These are phyloP conservation scores for Ganoderma boninense DNA, from an alignment of 1,284 basidiomycete genomes.

Conservation along the genomic window DNA sequence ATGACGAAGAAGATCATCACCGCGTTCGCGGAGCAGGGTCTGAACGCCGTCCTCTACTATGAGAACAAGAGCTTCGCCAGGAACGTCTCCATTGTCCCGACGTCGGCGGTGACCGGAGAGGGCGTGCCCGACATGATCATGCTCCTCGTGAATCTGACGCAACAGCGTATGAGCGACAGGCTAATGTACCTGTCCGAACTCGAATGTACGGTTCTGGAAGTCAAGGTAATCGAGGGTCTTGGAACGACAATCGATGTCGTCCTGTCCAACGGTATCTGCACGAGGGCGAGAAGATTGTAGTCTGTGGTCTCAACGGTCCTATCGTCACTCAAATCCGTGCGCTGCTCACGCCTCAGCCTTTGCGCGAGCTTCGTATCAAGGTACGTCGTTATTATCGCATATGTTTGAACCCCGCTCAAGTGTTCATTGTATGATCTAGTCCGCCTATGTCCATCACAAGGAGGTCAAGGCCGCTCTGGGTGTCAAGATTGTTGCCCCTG, in stretches of 20 bases:
- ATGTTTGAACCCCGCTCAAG: constrained; percentile 8
- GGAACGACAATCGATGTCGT: constrained; percentile 99
- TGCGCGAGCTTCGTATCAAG: constrained; percentile 97
- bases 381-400: constrained; percentile 48
- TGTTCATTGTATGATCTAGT: constrained; percentile 56
- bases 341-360: constrained; percentile 94
- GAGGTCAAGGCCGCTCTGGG: constrained; percentile 98
- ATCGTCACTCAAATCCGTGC: constrained; percentile 97
- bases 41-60: constrained; percentile 97
- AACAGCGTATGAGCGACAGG: constrained; percentile 96
- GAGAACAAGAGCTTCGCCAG: constrained; percentile 97
- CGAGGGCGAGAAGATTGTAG: constrained; percentile 95
- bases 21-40: constrained; percentile 96
- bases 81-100: constrained; percentile 97
- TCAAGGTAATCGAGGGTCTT: constrained; percentile 98
- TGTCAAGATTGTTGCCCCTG: constrained; percentile 96
- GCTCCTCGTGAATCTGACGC: constrained; percentile 96
- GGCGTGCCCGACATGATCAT: constrained; percentile 99
- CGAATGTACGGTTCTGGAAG: constrained; percentile 99
- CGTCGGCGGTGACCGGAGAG: constrained; percentile 97
- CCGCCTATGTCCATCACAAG: constrained; percentile 97
- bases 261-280: constrained; percentile 93
- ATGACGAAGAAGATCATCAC: constrained; percentile 87
- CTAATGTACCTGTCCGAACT: constrained; percentile 99
- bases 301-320: constrained; percentile 97